phyloP scores from a whole-genome alignment of 164 flowering plant species.

The Brasenia schreberi region DNA sequence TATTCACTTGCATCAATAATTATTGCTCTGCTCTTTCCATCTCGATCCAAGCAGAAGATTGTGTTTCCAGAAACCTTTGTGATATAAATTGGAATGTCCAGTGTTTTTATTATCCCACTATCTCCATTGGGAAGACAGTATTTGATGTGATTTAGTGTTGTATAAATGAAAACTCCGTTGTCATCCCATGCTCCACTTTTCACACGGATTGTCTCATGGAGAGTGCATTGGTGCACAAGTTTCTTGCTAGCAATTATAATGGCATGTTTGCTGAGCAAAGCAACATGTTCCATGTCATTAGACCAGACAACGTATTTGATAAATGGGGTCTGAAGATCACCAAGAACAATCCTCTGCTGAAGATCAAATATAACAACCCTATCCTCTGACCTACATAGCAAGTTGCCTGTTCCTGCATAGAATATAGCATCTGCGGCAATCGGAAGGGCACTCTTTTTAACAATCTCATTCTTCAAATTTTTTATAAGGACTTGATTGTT shows the following conservation, averaged over 20 bases:
- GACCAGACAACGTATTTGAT: slow-evolving; percentile 76
- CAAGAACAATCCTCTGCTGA: slow-evolving; percentile 73
- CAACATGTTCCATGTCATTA: slow-evolving; percentile 87
- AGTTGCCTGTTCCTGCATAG: slow-evolving; percentile 83
- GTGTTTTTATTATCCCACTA: slow-evolving; percentile 65
- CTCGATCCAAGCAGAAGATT: too few relatives aligned
- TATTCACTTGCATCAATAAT: slow-evolving; percentile 82
- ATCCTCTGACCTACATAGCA: slow-evolving; percentile 79
- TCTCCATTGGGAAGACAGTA: slow-evolving; percentile 90
- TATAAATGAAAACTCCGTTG: slow-evolving; percentile 78
- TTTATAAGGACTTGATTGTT: slow-evolving; percentile 69
- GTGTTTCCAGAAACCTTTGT: slow-evolving; percentile 70
- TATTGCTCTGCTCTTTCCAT: slow-evolving; percentile 48
- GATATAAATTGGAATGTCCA: slow-evolving; percentile 56
- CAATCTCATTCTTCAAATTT: slow-evolving; percentile 71
- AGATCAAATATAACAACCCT: slow-evolving; percentile 77
- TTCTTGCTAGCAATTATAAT: slow-evolving; percentile 75
- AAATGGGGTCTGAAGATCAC: slow-evolving; percentile 78
- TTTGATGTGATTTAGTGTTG: slow-evolving; percentile 76
- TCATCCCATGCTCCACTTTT: slow-evolving; percentile 95
- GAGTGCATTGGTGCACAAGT: slow-evolving; percentile 79
- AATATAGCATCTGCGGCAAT: slow-evolving; percentile 65
- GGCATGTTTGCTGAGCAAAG: slow-evolving; percentile 85
- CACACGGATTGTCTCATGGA: slow-evolving; percentile 89
- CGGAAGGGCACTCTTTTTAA: slow-evolving; percentile 64